Evolutionary conservation across 495 filamentous ascomycete genomes (phyloP), one percentile per base, ranked within the genome.

Genomic region (Chaetomium fimeti): DNA sequence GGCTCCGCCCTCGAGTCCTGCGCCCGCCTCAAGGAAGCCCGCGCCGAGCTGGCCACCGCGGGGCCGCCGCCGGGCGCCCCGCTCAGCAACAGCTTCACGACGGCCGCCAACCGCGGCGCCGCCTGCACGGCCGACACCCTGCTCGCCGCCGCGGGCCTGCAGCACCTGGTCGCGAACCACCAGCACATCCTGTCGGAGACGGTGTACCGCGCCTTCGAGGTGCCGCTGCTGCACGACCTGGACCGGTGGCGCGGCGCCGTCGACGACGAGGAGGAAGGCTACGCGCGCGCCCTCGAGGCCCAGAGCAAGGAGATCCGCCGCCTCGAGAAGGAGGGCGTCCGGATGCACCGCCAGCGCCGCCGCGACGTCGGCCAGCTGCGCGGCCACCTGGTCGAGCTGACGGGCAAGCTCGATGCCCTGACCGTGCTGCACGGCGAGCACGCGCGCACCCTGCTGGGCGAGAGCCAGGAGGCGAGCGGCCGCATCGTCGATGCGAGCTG

Each of bases 111-210:
- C 24, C 48, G 15, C 43, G 16, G 5, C 32, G 16, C 16, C 51
- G 2, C 75, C 20, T 87, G 85, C 74, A 87, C 85, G 1, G 85
- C 84, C 11, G 84, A 87, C 71, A 77, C 78, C 25, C 72, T 88
- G 20, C 73, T 88, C 40, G 79, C 82, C 42, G 81, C 83, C 12
- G 81, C 82, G 42, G 85, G 85, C n/a, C 75, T 88, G 49, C 85
- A 88, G 67, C 84, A 88, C 66, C 74, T 88, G 28, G 80, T 87
- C 24, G 85, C 84, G 15, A 88, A 87, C 71, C 86, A 88, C 72
- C 84, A 85, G 70, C 83, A 87, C 64, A 87, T 88, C 63, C 76
- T 88, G 0, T 79, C 76, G 25, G 85, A 88, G 67, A 85, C 83
- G 5, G 81, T 88, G n/a, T 87, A 88, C 72, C 76, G 85, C 20